Evolutionary conservation across 2,329 filamentous ascomycete species (phyloP).

Genomic region (Colletotrichum filicis): DNA sequence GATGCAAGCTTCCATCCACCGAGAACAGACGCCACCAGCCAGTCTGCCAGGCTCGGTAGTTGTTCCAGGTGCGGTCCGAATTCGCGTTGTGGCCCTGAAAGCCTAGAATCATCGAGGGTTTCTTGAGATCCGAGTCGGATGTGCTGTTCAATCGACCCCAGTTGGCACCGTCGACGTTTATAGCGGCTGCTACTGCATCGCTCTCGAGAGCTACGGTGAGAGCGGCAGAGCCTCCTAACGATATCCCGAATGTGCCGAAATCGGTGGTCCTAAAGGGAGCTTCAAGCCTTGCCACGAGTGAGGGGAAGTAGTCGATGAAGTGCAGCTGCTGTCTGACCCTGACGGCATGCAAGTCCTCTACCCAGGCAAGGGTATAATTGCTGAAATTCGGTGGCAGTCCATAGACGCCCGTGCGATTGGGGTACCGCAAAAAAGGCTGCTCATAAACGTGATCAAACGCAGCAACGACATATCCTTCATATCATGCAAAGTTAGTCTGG

Average conservation of each 20-base stretch:
- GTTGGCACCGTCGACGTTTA: conserved; percentile 39
- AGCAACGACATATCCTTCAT: conserved; percentile 40
- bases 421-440: conserved; percentile 42
- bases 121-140: conserved; percentile 36
- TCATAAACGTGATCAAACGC: conserved; percentile 43
- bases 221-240: conserved; percentile 39
- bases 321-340: conserved; percentile 37
- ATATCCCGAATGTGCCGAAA: conserved; percentile 38
- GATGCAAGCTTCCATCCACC: conserved; percentile 23
- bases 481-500: conserved; percentile 23
- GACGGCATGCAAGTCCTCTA: conserved; percentile 32
- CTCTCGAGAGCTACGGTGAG: conserved; percentile 34
- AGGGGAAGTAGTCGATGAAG: conserved; percentile 36
- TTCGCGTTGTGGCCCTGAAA: conserved; percentile 34
- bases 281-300: conserved; percentile 27
- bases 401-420: conserved; percentile 41
- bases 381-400: conserved; percentile 32
- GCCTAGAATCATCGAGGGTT: conserved; percentile 39
- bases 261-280: conserved; percentile 35
- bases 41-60: conserved; percentile 29
- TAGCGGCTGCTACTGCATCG: conserved; percentile 31
- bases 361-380: conserved; percentile 17
- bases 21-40: conserved; percentile 31
- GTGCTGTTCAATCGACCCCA: conserved; percentile 22
- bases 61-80: conserved; percentile 20